phyloP scores from a whole-genome alignment of 768 basidiomycete species.

The Macrocybe gigantea region DNA sequence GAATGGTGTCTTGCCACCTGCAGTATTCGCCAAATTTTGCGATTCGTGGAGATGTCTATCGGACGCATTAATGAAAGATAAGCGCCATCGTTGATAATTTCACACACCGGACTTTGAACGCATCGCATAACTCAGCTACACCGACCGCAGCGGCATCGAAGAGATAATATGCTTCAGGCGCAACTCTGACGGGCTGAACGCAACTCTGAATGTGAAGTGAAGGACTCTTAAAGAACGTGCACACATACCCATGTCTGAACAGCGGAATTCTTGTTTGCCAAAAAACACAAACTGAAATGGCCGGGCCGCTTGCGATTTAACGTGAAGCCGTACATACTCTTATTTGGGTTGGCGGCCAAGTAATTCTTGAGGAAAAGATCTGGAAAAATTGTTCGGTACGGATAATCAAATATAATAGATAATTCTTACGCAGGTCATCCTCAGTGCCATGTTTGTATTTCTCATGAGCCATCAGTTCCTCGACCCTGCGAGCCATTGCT shows the following conservation, averaged over 20 bases:
- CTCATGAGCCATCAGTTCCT: constrained; percentile 92
- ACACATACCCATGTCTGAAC: constrained; percentile 88
- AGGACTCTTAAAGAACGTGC: neutral
- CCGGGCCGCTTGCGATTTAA: constrained; percentile 87
- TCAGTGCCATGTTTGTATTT: constrained; percentile 88
- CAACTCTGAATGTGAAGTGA: constrained; percentile 5
- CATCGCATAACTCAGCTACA: constrained; percentile 91
- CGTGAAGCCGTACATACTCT: constrained; percentile 94
- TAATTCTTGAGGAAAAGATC: constrained; percentile 87
- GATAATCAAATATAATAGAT: neutral
- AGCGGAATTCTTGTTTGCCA: constrained; percentile 84
- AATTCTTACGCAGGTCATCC: constrained; percentile 82
- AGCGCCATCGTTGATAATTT: neutral
- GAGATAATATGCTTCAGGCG: constrained; percentile 84
- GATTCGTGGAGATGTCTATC: constrained; percentile 73
- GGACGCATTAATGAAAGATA: constrained; percentile 5
- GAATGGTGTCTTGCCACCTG: constrained; percentile 78
- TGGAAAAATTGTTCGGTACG: constrained; percentile 19
- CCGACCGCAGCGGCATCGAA: constrained; percentile 88
- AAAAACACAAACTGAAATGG: constrained; percentile 89
- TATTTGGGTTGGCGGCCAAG: constrained; percentile 87
- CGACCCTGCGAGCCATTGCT: constrained; percentile 87
- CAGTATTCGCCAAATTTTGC: constrained; percentile 45
- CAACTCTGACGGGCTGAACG: constrained; percentile 76
- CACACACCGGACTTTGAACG: constrained; percentile 83